Conservation (phyloP, 306 rosid genomes). For the Quercus suber region DNA sequence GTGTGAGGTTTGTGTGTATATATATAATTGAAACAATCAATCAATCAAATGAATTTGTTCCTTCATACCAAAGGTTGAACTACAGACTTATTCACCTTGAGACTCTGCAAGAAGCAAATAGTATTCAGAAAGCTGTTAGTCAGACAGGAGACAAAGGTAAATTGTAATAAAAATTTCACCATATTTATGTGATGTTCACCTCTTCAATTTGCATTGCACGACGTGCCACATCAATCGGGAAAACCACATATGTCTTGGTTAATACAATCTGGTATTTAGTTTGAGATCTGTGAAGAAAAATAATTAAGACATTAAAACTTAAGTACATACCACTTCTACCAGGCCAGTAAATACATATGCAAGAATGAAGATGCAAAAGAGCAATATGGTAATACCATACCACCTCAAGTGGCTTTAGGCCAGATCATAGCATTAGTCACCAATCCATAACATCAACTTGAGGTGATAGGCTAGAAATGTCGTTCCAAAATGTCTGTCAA, state of each 20-base stretch:
- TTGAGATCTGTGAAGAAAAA: conserved; percentile 58
- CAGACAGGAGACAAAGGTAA: conserved; percentile 16
- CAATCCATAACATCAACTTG: neutral
- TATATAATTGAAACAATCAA: neutral
- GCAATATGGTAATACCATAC: neutral
- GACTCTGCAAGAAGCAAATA: conserved; percentile 47
- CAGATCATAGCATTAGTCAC: neutral
- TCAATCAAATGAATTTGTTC: conserved; percentile 16
- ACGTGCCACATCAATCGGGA: conserved; percentile 93
- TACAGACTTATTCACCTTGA: conserved; percentile 60
- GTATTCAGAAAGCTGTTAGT: conserved; percentile 24
- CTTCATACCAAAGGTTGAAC: conserved; percentile 79
- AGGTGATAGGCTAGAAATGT: neutral
- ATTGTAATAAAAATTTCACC: neutral
- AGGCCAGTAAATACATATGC: neutral
- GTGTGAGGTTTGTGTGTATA: neutral
- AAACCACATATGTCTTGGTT: conserved; percentile 75
- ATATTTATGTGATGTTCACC: conserved; percentile 36
- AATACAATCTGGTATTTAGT: conserved; percentile 87
- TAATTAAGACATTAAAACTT: conserved; percentile 15
- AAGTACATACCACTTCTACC: neutral
- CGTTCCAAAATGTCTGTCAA: neutral
- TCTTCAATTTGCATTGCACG: conserved; percentile 92
- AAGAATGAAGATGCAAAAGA: neutral
- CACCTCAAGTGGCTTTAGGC: neutral